These are phyloP conservation scores for Dichotomopilus funicola DNA, from an alignment of 2,329 filamentous ascomycete genomes.

Conservation along the genomic window DNA sequence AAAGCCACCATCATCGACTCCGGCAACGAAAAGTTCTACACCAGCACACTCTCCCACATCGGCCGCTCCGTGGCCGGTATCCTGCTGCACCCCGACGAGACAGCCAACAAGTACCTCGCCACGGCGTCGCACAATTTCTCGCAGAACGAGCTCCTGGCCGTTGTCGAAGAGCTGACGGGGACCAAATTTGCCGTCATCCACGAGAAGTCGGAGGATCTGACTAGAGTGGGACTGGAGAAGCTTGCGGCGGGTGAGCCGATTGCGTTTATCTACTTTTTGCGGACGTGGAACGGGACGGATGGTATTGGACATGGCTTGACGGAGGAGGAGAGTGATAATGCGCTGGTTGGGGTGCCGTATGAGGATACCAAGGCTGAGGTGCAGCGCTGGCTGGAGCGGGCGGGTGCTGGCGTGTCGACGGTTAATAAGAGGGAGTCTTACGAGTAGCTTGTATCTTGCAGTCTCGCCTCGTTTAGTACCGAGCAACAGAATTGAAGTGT, in stretches of 20 bases:
- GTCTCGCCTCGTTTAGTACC: too few relatives aligned
- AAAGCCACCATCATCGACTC: constrained; percentile 50
- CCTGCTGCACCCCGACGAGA: constrained; percentile 42
- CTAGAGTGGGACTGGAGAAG: constrained; percentile 36
- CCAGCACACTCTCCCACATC: constrained; percentile 45
- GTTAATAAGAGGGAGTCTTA: too few relatives aligned
- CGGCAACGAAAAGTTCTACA: constrained; percentile 45
- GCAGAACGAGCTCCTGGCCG: constrained; percentile 50
- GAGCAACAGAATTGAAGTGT: too few relatives aligned
- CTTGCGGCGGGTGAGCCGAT: constrained; percentile 34
- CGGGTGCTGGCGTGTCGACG: not conserved
- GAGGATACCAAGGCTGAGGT: constrained; percentile 18
- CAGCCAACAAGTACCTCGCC: constrained; percentile 52
- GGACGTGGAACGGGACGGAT: constrained; percentile 29
- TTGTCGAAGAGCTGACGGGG: constrained; percentile 47
- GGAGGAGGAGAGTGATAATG: constrained; percentile 21
- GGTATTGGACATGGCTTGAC: constrained; percentile 29
- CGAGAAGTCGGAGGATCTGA: constrained; percentile 29
- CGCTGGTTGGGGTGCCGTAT: constrained; percentile 16
- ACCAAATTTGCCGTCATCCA: constrained; percentile 43
- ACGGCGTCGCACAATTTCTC: constrained; percentile 50
- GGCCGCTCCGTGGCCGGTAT: constrained; percentile 46
- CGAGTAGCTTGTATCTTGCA: too few relatives aligned
- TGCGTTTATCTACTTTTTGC: constrained; percentile 28
- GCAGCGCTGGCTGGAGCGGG: constrained; percentile 14